Base-by-base conservation (phyloP, 2,329 filamentous ascomycete genomes). In the Ceratocystiopsis brevicomis region DNA sequence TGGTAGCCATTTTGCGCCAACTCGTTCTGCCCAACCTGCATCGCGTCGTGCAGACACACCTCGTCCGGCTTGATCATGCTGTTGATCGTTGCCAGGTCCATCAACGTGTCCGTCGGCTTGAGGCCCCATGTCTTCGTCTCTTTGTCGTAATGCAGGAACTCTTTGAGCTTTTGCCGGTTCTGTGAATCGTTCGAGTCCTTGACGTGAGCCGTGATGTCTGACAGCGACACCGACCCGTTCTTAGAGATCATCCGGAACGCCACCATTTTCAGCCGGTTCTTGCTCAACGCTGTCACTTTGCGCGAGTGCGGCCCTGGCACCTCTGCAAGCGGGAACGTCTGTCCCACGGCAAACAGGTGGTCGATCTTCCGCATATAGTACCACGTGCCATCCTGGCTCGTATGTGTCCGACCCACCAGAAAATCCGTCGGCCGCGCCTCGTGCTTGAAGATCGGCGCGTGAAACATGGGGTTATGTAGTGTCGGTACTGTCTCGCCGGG, bases 201-300 rank as follows among this genome's bases (percentile, higher is more conserved):
- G 48, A 96, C 84, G 57, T 98, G 90, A 38, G 77, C 81, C 3
- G 87, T 95, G 35, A 98, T 81, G 53, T 88, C 83, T n/a, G 74
- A 75, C 15, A 93, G 73, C 18, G 78, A 78, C 19, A 86, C 71
- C 21, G 78, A 73, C 16, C 74, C 67, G 53, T 79, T 85, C 53
- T 83, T 82, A 48, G 78, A 73, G 53, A 93, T 83, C 57, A 94
- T 77, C 41, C 90, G 81, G 58, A 85, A 95, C 0, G 86, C 82
- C 36, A 98, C 77, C 79, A 95, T 95, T 65, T 90, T 94, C 60
- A 98, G 78, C 34, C 90, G 77, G 59, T 90, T 93, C 66, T 98
- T 98, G 34, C 84, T 80, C n/a, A 88, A 86, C 45, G 92, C 94
- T 0, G 90, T 98, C 30, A 96, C 88, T 59, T 90, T 93, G 48